phyloP scores from a whole-genome alignment of 768 basidiomycete species.

The Phylloporus sp. region DNA sequence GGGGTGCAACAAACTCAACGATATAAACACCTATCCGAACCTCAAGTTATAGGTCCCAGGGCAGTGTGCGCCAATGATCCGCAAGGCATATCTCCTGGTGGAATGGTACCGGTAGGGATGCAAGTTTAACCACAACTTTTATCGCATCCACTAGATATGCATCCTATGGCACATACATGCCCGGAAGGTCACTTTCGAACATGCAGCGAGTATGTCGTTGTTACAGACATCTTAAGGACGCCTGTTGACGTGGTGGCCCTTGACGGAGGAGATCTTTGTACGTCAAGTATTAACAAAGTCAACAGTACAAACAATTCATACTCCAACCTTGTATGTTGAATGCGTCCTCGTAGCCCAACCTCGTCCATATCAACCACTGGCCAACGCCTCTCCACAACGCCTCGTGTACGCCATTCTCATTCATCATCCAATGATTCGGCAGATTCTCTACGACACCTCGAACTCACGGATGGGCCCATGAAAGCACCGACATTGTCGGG shows the following conservation, averaged over 20 bases:
- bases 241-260: no score
- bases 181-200: no score
- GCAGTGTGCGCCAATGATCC: no score
- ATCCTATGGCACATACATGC: no score
- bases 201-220: no score
- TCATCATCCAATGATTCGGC: constrained; percentile 48
- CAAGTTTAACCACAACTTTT: no score
- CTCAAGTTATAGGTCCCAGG: not conserved
- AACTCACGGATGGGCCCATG: constrained; percentile 64
- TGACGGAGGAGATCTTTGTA: not conserved
- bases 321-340: constrained; percentile 6
- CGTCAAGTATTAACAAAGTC: not conserved
- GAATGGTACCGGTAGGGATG: no score
- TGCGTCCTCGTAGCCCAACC: constrained; percentile 20
- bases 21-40: not conserved
- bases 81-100: no score
- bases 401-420: constrained; percentile 2
- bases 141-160: no score
- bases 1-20: no score
- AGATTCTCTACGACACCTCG: constrained; percentile 74
- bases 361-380: constrained; percentile 9
- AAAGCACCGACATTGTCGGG: constrained; percentile 11
- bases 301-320: not conserved
- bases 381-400: constrained; percentile 10
- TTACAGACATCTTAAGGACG: no score